Evolutionary conservation across 1,284 basidiomycete species (phyloP), one percentile per base, ranked within the genome.

Genomic region (Omphalotus olearius): DNA sequence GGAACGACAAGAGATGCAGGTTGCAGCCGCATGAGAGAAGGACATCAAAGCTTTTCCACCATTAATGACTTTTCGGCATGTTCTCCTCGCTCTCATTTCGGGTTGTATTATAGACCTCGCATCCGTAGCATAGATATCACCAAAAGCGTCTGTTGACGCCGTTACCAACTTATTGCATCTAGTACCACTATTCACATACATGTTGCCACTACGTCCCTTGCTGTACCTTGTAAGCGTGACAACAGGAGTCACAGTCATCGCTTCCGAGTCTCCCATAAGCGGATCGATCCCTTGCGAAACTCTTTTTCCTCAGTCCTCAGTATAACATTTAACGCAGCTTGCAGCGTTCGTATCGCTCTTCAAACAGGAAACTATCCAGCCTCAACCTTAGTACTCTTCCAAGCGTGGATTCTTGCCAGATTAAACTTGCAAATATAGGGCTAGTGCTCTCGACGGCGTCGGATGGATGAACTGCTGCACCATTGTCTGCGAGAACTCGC

Each of bases 381-480:
- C 36, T 38, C 5, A n/a, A n/a, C n/a, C 5, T 23, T 23, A 23
- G 2, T 23, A 23, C 23, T 23, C 23, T 23, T 23, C 5, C 5
- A 5, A 23, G 23, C 23, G 23, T 23, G 23, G 23, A 23, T 23
- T 41, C 11, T 10, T n/a, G 9, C 39, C 23, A 4, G 2, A 6
- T 41, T 10, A n/a, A 2, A 16, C 16, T n/a, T n/a, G 3, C 40
- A 3, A 20, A 23, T 1, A 23, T 13, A 17, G 30, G 9, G 30
- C 30, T 33, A 13, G 30, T 9, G 7, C 30, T 33, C 17, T 18
- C 28, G 30, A 23, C 33, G 11, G 14, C 23, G 28, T 49, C 10
- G n/a, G 17, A 88, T 91, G 81, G 89, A 91, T 65, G 82, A 88
- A 58, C 80, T 91, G 50, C 67, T 91, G 37, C 80, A 81, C 56